Percentiles rank a stretch among this genome's conserved stretches.
phyloP scores from a whole-genome alignment of 305 asterid genomes.

The Fraxinus ornus region DNA sequence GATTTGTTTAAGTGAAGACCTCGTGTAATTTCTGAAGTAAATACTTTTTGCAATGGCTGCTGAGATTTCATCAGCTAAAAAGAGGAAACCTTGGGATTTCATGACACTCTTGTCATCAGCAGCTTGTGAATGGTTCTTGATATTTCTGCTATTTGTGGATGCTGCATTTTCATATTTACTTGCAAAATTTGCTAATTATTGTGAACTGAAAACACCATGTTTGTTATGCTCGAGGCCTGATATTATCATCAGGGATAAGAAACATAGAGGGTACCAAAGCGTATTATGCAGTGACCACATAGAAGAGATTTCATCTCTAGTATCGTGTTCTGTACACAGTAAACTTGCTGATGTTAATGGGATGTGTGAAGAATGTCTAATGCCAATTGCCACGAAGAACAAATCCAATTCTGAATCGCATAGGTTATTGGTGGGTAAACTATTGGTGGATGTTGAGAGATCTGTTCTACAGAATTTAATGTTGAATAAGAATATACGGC shows the following conservation, averaged over 20 bases:
- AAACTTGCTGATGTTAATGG: slow-evolving; percentile 55
- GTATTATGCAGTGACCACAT: slow-evolving; percentile 55
- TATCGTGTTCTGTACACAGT: slow-evolving; percentile 53
- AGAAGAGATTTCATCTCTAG: slow-evolving; percentile 67
- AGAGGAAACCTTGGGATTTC: slow-evolving; percentile 39
- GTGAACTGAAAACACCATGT: slow-evolving; percentile 64
- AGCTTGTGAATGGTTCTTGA: slow-evolving; percentile 85
- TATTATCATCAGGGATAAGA: slow-evolving; percentile 42
- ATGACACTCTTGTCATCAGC: slow-evolving; percentile 64
- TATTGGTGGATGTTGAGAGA: slow-evolving; percentile 46
- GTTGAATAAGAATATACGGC: slow-evolving; percentile 35
- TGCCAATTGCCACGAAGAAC: slow-evolving; percentile 39
- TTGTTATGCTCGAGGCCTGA: slow-evolving; percentile 65
- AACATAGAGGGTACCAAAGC: slow-evolving; percentile 40
- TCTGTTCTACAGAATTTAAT: slow-evolving; percentile 38
- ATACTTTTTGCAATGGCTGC: slow-evolving; percentile 42
- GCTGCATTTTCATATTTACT: slow-evolving; percentile 57
- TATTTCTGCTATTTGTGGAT: slow-evolving; percentile 59
- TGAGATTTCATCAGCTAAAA: slow-evolving; percentile 42
- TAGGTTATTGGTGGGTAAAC: slow-evolving; percentile 49
- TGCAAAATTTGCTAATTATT: slow-evolving; percentile 55
- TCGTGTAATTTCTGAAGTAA: slow-evolving; percentile 31
- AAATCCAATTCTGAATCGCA: slow-evolving; percentile 40
- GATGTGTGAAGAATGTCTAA: slow-evolving; percentile 77
- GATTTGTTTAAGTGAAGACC: slow-evolving; percentile 20